Evolutionary conservation across 2,329 filamentous ascomycete species (phyloP), one percentile per base, ranked within the genome.

Genomic region (Malbranchea zuffiana): DNA sequence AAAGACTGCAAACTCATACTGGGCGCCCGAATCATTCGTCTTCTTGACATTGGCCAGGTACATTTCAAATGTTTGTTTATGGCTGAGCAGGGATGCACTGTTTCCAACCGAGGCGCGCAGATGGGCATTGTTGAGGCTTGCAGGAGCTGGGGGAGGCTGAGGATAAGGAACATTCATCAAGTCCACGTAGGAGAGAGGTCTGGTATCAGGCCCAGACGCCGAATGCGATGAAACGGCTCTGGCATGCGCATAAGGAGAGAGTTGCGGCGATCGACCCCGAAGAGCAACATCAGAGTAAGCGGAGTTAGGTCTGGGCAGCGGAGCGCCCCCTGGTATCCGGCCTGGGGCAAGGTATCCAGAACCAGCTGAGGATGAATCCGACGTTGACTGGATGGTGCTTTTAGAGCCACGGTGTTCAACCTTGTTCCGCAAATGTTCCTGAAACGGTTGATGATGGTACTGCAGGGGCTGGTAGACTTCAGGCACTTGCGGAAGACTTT

Each of bases 31-130:
- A 58, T 95, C 86, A 44, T 82, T 90, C 2, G 90, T 93, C 67
- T 98, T 98, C 66, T 95, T 96, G 41, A 95, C 84, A 53, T 96
- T 98, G 38, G 81, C 80, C 29, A 88, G 75, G 59, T 98, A 98
- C 88, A 96, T 95, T 38, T 96, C 87, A 32, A 98, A 73, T 1
- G 90, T 98, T 63, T 96, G 87, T 54, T 88, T 83, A 21, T 84
- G 80, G 52, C 85, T 87, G 19, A 98, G 72, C 8, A 98, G 70
- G 13, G 87, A 94, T 3, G 88, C 88, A 63, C 93, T 93, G 54
- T 76, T 81, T 29, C 90, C 90, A 16, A 98, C 78, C 11, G 75
- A 78, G 39, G 72, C 77, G 42, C 84, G 80, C 32, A 98, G 66
- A 44, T 81, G 73, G 7, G 81, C 77, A 54, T 96, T 95, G 59